Percentiles rank a stretch among this genome's conserved stretches.
phyloP scores from a whole-genome alignment of 805 yeast species.

The Kazachstania viticola region DNA sequence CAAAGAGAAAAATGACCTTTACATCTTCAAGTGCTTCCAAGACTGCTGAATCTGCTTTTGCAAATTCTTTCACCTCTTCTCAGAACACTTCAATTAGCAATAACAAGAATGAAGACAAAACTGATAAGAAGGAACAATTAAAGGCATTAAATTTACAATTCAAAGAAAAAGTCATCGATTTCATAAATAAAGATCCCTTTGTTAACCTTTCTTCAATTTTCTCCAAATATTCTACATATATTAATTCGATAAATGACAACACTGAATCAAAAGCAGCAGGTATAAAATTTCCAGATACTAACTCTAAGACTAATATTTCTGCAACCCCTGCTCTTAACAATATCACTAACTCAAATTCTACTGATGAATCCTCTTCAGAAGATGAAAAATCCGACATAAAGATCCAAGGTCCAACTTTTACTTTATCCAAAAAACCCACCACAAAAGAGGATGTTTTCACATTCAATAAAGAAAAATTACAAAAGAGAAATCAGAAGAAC shows the following conservation, averaged over 20 bases:
- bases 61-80: slow-evolving; percentile 11
- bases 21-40: slow-evolving; percentile 1
- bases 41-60: slow-evolving; percentile 8
- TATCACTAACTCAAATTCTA: not conserved
- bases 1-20: slow-evolving; percentile 32
- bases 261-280: slow-evolving; percentile 1
- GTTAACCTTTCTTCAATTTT: slow-evolving; percentile 46
- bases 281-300: not conserved
- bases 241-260: slow-evolving; percentile 25
- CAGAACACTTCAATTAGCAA: slow-evolving; percentile 2
- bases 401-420: slow-evolving; percentile 65
- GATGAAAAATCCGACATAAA: slow-evolving; percentile 40
- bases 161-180: slow-evolving; percentile 34
- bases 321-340: not conserved
- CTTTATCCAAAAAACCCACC: slow-evolving; percentile 35
- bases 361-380: slow-evolving; percentile 1
- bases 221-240: slow-evolving; percentile 47
- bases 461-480: slow-evolving; percentile 24
- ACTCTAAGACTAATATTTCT: not conserved
- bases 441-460: slow-evolving; percentile 41
- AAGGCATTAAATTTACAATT: slow-evolving; percentile 59
- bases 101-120: not conserved
- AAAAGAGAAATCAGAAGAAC: slow-evolving; percentile 14
- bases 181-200: slow-evolving; percentile 34
- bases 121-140: slow-evolving; percentile 36